phyloP scores from a whole-genome alignment of 2,329 filamentous ascomycete genomes.

The Fusarium sp. region DNA sequence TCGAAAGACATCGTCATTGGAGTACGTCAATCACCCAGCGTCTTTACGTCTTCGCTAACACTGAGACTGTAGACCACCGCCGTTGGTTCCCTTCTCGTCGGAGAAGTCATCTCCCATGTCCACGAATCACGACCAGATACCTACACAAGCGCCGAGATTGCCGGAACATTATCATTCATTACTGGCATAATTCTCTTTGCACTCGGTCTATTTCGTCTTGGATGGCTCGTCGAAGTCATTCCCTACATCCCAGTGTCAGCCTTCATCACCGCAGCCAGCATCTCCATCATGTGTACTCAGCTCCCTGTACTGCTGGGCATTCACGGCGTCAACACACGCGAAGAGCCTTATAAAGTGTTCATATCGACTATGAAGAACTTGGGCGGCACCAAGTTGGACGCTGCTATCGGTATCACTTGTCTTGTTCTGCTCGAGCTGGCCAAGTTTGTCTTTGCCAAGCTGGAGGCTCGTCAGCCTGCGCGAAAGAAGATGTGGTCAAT shows the following conservation, averaged over 20 bases:
- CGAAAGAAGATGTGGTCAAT: slow-evolving; percentile 75
- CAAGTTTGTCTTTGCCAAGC: slow-evolving; percentile 64
- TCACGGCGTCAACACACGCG: slow-evolving; percentile 53
- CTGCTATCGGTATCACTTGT: slow-evolving; percentile 75
- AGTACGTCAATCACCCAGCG: slow-evolving; percentile 39
- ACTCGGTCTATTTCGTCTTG: slow-evolving; percentile 56
- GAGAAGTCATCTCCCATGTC: slow-evolving; percentile 54
- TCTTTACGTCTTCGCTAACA: not conserved
- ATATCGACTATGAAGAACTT: slow-evolving; percentile 53
- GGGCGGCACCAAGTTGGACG: slow-evolving; percentile 65
- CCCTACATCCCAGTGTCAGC: slow-evolving; percentile 59
- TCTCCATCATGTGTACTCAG: slow-evolving; percentile 60
- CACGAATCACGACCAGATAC: slow-evolving; percentile 44
- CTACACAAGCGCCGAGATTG: slow-evolving; percentile 52
- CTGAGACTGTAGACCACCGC: slow-evolving; percentile 59
- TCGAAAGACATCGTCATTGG: slow-evolving; percentile 88
- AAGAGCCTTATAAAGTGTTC: slow-evolving; percentile 53
- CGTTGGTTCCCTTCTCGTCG: slow-evolving; percentile 60
- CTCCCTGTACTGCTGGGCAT: slow-evolving; percentile 55
- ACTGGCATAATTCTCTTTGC: slow-evolving; percentile 54
- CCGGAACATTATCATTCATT: slow-evolving; percentile 55
- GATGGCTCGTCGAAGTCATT: slow-evolving; percentile 62
- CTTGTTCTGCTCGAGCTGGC: slow-evolving; percentile 67
- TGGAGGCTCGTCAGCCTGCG: slow-evolving; percentile 67
- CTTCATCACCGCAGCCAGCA: slow-evolving; percentile 60